These are phyloP conservation scores for Aspergillus quadricinctus DNA, from an alignment of 2,329 filamentous ascomycete genomes.

Conservation along the genomic window DNA sequence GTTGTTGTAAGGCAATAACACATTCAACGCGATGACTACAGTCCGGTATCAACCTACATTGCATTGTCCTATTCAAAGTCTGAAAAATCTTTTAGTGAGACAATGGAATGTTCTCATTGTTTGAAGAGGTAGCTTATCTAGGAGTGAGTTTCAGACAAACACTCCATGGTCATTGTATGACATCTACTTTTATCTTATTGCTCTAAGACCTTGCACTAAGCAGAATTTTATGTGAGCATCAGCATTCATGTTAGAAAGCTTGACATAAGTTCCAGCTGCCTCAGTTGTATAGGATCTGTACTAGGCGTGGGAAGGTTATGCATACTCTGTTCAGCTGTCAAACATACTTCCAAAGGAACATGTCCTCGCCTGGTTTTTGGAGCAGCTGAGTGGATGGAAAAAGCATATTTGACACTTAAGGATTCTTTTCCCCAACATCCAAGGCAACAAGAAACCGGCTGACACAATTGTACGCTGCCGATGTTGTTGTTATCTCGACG, in stretches of 20 bases:
- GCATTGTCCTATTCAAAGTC: not conserved
- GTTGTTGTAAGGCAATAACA: not conserved
- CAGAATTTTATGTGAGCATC: not conserved
- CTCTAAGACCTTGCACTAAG: no score
- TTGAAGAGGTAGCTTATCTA: not conserved
- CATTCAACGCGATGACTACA: not conserved
- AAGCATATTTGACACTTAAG: conserved; percentile 5
- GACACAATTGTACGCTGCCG: conserved; percentile 80
- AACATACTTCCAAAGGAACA: not conserved
- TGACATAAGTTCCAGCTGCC: not conserved
- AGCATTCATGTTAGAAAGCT: not conserved
- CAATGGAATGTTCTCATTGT: not conserved
- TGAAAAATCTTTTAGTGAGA: not conserved
- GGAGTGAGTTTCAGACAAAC: not conserved
- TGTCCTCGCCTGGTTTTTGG: not conserved
- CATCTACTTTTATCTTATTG: not conserved
- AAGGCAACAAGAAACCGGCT: conserved; percentile 78
- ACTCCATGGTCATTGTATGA: not conserved
- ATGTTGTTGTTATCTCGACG: conserved; percentile 75
- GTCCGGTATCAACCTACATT: not conserved
- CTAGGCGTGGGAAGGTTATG: not conserved
- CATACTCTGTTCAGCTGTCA: not conserved
- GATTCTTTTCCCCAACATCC: conserved; percentile 53
- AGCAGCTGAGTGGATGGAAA: not conserved
- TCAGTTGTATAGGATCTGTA: not conserved